Conservation (phyloP, 805 yeast species). For the Metschnikowia sp. region DNA sequence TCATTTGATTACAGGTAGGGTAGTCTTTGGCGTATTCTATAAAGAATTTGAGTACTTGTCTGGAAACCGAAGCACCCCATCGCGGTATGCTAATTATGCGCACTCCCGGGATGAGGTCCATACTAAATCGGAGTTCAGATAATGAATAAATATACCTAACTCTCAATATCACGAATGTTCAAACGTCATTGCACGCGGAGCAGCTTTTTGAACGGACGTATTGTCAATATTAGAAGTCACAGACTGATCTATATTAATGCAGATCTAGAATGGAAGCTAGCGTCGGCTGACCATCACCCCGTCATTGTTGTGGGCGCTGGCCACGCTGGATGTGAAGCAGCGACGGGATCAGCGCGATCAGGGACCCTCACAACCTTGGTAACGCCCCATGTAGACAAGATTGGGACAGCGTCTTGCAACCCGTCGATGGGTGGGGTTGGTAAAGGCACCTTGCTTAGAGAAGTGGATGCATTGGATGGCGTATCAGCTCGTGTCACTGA, state of each 20-base stretch:
- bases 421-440: conserved; percentile 99
- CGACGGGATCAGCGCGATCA: conserved; percentile 84
- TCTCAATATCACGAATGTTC: neutral
- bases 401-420: conserved; percentile 95
- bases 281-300: conserved; percentile 40
- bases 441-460: conserved; percentile 87
- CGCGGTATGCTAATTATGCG: neutral
- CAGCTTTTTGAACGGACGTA: neutral
- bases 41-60: too few relatives aligned
- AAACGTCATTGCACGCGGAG: neutral
- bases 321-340: conserved; percentile 98
- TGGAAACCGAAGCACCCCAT: neutral
- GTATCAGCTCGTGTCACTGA: conserved; percentile 85
- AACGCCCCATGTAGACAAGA: conserved; percentile 70
- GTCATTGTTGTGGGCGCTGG: conserved; percentile 96
- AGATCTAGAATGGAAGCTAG: conserved; percentile 31
- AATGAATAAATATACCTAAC: neutral
- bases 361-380: conserved; percentile 70
- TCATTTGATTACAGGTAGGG: conserved; percentile 1
- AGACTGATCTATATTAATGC: conserved; percentile 30
- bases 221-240: neutral
- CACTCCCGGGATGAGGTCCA: conserved; percentile 7
- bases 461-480: conserved; percentile 96
- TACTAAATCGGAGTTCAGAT: neutral
- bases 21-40: too few relatives aligned